Evolutionary conservation across 1,284 basidiomycete species (phyloP).

Genomic region (Cryptococcus sp.): DNA sequence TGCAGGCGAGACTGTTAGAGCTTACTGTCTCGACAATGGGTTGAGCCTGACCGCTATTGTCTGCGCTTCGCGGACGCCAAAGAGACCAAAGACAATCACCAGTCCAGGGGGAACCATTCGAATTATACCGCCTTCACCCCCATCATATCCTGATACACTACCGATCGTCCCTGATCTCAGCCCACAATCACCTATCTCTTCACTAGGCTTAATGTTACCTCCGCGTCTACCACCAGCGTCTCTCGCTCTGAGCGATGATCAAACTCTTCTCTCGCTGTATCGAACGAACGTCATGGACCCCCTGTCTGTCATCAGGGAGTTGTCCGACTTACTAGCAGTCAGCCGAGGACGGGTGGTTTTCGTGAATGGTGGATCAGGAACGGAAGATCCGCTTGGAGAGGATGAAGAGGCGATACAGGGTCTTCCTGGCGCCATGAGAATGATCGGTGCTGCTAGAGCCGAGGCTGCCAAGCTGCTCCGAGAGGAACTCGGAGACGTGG

Average conservation of each 20-base stretch:
- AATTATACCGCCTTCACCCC: not conserved
- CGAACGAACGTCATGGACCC: slow-evolving; percentile 37
- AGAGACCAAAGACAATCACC: not conserved
- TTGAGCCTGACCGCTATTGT: slow-evolving; percentile 33
- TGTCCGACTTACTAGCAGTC: slow-evolving; percentile 28
- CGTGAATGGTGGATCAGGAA: slow-evolving; percentile 25
- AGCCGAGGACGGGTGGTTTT: slow-evolving; percentile 32
- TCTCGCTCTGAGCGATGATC: slow-evolving; percentile 27
- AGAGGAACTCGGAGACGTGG: slow-evolving; percentile 21
- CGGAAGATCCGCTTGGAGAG: not conserved
- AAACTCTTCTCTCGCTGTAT: slow-evolving; percentile 30
- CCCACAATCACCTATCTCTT: not conserved
- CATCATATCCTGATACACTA: not conserved
- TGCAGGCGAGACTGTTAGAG: slow-evolving; percentile 40
- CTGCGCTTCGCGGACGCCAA: slow-evolving; percentile 14
- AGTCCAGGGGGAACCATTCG: not conserved
- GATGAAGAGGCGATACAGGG: not conserved
- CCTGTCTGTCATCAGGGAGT: slow-evolving; percentile 29
- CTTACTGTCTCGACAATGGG: slow-evolving; percentile 35
- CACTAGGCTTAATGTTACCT: not conserved
- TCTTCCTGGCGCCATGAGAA: slow-evolving; percentile 12
- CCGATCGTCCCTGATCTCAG: not conserved
- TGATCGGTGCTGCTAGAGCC: slow-evolving; percentile 25
- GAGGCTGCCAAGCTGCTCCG: slow-evolving; percentile 28
- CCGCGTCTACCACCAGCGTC: slow-evolving; percentile 6